Evolutionary conservation across 208 protist genomes (phyloP).

Genomic region (Leishmania mexicana): DNA sequence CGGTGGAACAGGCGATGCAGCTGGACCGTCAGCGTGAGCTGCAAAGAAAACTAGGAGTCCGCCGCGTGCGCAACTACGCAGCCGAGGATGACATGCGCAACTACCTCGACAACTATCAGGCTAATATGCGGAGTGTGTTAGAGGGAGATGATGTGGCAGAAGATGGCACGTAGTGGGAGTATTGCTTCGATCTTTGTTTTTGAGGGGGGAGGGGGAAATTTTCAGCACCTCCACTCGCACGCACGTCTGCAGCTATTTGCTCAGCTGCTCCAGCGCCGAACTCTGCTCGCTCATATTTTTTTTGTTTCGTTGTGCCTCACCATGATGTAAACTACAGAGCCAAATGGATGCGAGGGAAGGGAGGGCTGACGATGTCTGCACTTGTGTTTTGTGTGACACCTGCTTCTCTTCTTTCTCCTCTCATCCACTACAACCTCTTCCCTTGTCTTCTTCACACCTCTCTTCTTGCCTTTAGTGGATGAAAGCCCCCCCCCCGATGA

Average conservation of each 20-base stretch:
- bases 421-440: background rate
- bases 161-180: background rate
- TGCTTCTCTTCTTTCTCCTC: background rate
- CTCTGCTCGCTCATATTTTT: background rate
- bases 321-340: constrained; percentile 5
- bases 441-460: background rate
- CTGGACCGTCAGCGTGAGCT: constrained; percentile 26
- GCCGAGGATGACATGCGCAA: constrained; percentile 35
- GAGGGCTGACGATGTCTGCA: background rate
- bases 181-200: background rate
- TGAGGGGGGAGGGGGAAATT: too few species aligned
- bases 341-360: background rate
- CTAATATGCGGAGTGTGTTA: constrained; percentile 21
- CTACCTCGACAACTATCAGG: constrained; percentile 30
- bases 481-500: background rate
- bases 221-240: background rate
- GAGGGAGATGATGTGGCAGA: background rate
- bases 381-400: background rate
- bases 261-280: background rate
- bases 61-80: constrained; percentile 32
- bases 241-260: background rate
- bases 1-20: constrained; percentile 33
- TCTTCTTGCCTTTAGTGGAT: background rate
- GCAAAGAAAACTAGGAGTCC: constrained; percentile 28
- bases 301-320: background rate